Conservation (phyloP, 2,329 filamentous ascomycete genomes). For the Aspergillus flavus region DNA sequence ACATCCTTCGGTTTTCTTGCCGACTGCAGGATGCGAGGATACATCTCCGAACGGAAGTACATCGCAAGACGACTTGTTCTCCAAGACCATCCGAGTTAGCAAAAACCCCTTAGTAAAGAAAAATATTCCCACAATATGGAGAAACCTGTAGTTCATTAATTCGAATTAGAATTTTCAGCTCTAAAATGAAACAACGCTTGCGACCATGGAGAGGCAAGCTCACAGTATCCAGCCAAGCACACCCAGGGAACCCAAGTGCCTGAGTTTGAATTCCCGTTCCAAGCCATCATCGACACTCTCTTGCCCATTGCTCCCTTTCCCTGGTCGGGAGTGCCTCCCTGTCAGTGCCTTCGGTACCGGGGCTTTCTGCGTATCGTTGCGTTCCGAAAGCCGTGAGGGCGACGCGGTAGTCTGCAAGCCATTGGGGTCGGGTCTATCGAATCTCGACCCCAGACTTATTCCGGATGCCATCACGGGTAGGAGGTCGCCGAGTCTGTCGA, state of each 20-base stretch:
- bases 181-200: neutral
- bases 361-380: slow-evolving; percentile 14
- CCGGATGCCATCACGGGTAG: slow-evolving; percentile 15
- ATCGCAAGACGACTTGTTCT: slow-evolving; percentile 72
- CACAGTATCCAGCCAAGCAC: slow-evolving; percentile 46
- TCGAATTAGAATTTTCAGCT: slow-evolving; percentile 1
- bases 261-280: slow-evolving; percentile 42
- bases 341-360: slow-evolving; percentile 13
- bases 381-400: slow-evolving; percentile 13
- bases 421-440: slow-evolving; percentile 12
- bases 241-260: slow-evolving; percentile 41
- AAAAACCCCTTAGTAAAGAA: slow-evolving; percentile 96
- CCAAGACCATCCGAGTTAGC: slow-evolving; percentile 78
- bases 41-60: slow-evolving; percentile 64
- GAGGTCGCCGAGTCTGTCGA: neutral
- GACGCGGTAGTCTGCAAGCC: slow-evolving; percentile 9
- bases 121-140: slow-evolving; percentile 81
- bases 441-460: slow-evolving; percentile 9
- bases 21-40: slow-evolving; percentile 16
- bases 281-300: slow-evolving; percentile 31
- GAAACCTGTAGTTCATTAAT: slow-evolving; percentile 47
- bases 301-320: slow-evolving; percentile 30
- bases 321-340: slow-evolving; percentile 18
- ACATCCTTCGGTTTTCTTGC: slow-evolving; percentile 66
- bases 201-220: slow-evolving; percentile 21